phyloP scores from a whole-genome alignment of 768 basidiomycete genomes.

The Trametes elegans region DNA sequence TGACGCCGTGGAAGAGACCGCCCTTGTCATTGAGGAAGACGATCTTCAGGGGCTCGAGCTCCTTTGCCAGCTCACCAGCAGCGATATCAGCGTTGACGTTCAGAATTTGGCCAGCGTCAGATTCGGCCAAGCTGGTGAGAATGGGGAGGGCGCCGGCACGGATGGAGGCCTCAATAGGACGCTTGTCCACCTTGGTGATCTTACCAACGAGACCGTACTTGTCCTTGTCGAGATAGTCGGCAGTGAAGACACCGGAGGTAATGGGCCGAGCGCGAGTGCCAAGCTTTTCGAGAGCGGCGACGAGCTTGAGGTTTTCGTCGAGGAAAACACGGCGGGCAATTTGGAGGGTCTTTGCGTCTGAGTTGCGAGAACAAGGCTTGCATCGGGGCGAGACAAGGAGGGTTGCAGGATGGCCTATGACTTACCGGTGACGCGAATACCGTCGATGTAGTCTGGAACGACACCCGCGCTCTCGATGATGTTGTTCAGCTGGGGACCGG shows the following conservation, averaged over 20 bases:
- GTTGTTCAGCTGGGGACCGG: constrained; percentile 91
- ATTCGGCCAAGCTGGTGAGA: constrained; percentile 92
- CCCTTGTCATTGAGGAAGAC: constrained; percentile 99
- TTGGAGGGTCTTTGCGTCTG: constrained; percentile 91
- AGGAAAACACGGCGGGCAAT: constrained; percentile 96
- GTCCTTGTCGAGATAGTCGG: constrained; percentile 91
- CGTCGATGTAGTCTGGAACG: constrained; percentile 95
- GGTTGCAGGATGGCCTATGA: neutral
- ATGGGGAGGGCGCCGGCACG: constrained; percentile 95
- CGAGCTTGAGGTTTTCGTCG: constrained; percentile 95
- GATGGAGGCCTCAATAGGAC: constrained; percentile 95
- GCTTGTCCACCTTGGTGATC: constrained; percentile 92
- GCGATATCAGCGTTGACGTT: constrained; percentile 99
- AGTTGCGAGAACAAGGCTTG: neutral
- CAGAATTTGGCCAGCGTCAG: constrained; percentile 93
- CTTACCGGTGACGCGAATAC: constrained; percentile 93
- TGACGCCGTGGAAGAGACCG: constrained; percentile 95
- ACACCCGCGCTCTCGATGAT: constrained; percentile 93
- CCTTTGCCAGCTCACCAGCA: constrained; percentile 96
- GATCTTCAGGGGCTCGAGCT: constrained; percentile 97
- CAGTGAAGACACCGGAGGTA: constrained; percentile 96
- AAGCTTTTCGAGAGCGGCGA: constrained; percentile 87
- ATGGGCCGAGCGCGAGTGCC: constrained; percentile 98
- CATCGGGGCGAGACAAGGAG: neutral
- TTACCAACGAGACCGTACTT: constrained; percentile 97